Evolutionary conservation across 208 protist genomes (phyloP), one percentile per base, ranked within the genome.

Genomic region (Herpetomonas tarakana): DNA sequence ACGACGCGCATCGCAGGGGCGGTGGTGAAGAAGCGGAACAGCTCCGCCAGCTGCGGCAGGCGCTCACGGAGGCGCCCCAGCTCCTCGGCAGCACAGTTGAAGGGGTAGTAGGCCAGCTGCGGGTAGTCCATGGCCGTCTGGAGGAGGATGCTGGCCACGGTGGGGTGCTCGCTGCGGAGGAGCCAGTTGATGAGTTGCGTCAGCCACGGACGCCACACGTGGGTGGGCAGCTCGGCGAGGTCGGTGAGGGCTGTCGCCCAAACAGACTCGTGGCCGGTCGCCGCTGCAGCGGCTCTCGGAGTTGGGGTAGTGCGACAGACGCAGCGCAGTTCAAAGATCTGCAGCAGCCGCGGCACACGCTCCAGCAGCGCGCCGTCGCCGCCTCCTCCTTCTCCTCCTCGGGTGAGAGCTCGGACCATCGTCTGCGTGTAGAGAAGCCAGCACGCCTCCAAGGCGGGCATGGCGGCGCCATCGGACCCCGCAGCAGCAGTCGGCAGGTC

Each of bases 21-120:
- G 16, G 18, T 45, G 35, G 2, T 31, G 29, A 16, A 46, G 31
- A 19, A 57, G 27, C 35, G 24, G 51, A 55, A 30, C 19, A 46
- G 27, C 24, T 27, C 46, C 39, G 27, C 47, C 22, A 71, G n/a
- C 22, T 27, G 49, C 3, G 46, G 45, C 19, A 31, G 18, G 3
- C 31, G 31, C 16, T 64, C 58, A 19, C 46, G 38, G 31, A 60
- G 39, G 38, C 30, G 19, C 3, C 46, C 31, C 27, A 65, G 52
- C 25, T 57, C 19, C 58, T 55, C 18, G 25, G 11, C 58, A 39
- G 66, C 78, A 45, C 92, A 87, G 52, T 80, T 57, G 49, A 80
- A 74, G 9, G 93, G 81, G 68, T 82, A 95, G 69, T 79, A 96
- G 0, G 96, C 65, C 0, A 74, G 66, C 70, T 97, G 88, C 38